Conservation (phyloP, 805 yeast species). For the Kodamaea hsintzibuensis region DNA sequence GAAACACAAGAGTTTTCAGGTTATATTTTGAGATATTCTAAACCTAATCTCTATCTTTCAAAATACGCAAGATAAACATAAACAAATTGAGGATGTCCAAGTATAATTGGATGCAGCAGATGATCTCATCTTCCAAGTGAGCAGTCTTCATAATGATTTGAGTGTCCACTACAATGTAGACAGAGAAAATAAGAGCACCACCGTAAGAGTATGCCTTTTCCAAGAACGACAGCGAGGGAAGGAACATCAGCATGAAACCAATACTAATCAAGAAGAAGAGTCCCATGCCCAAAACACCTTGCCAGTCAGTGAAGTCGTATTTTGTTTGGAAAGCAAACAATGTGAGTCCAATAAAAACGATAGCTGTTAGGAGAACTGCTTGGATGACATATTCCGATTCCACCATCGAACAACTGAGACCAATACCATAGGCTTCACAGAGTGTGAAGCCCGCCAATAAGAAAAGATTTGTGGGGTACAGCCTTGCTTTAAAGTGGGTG, state of each 20-base stretch:
- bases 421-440: constrained; percentile 72
- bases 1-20: too few relatives aligned
- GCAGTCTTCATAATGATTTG: constrained; percentile 73
- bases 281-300: constrained; percentile 53
- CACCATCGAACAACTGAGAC: constrained; percentile 61
- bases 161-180: constrained; percentile 77
- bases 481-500: constrained; percentile 59
- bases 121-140: constrained; percentile 83
- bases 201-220: constrained; percentile 68
- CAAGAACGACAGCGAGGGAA: constrained; percentile 52
- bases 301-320: constrained; percentile 73
- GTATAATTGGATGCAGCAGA: constrained; percentile 75
- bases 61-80: constrained; percentile 68
- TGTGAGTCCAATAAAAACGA: constrained; percentile 77
- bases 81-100: constrained; percentile 83
- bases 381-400: constrained; percentile 66
- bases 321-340: constrained; percentile 74
- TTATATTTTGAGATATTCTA: too few relatives aligned
- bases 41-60: constrained; percentile 32
- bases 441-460: constrained; percentile 68
- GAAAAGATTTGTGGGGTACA: constrained; percentile 66
- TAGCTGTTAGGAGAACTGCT: constrained; percentile 66
- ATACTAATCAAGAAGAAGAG: constrained; percentile 71
- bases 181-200: constrained; percentile 73
- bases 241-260: constrained; percentile 69